These are phyloP conservation scores for Hortiboletus flavorubellus DNA, from an alignment of 768 basidiomycete species.

Conservation along the genomic window DNA sequence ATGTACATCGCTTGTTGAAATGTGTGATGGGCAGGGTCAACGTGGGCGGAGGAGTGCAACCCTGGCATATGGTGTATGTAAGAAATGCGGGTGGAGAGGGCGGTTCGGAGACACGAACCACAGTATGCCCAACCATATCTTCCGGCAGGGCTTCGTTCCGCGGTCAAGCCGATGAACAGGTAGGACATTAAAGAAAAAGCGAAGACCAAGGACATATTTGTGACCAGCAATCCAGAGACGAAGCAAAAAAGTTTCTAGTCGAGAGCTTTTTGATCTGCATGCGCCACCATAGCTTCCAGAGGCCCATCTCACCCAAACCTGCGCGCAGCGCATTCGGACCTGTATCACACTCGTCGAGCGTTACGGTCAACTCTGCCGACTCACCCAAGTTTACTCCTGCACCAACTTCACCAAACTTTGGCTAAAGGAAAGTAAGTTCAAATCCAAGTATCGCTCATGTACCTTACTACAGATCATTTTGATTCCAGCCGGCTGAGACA, in stretches of 20 bases:
- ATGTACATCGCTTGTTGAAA: conserved; percentile 49
- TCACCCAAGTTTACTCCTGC: conserved; percentile 53
- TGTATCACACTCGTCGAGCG: conserved; percentile 11
- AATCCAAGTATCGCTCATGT: neutral
- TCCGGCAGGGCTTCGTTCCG: conserved; percentile 34
- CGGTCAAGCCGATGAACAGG: neutral
- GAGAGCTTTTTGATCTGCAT: conserved; percentile 33
- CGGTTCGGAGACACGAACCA: conserved; percentile 32
- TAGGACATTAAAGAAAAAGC: neutral
- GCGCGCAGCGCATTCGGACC: conserved; percentile 51
- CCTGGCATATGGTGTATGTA: conserved; percentile 25
- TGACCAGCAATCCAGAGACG: conserved; percentile 41
- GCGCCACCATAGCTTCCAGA: conserved; percentile 42
- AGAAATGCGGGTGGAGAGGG: neutral
- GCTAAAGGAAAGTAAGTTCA: conserved; percentile 25
- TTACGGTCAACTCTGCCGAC: neutral
- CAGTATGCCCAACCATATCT: conserved; percentile 42
- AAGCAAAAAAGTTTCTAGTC: conserved; percentile 36
- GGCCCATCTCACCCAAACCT: conserved; percentile 38
- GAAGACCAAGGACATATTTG: conserved; percentile 44
- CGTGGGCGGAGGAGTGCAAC: conserved; percentile 49
- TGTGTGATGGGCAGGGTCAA: conserved; percentile 42
- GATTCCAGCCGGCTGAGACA: conserved; percentile 42
- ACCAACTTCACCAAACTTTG: conserved; percentile 49
- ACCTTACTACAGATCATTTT: conserved; percentile 45